These are phyloP conservation scores for Phaseolus lunatus DNA, from an alignment of 306 rosid species.

Conservation along the genomic window DNA sequence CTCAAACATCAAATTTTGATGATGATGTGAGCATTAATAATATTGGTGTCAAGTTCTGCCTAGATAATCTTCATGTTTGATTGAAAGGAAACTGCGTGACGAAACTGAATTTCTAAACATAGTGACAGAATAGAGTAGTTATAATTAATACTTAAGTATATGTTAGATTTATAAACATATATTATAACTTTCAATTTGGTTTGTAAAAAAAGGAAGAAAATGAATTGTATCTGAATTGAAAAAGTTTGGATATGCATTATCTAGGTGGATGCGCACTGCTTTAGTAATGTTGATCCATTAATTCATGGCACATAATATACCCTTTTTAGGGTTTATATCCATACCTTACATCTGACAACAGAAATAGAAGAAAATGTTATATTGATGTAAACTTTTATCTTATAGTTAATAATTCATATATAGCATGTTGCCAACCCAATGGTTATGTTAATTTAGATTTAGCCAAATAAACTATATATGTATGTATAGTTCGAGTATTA, in stretches of 20 bases:
- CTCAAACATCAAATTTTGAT: neutral
- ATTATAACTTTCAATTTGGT: constrained; percentile 9
- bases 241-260: neutral
- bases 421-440: no score
- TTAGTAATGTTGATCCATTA: neutral
- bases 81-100: constrained; percentile 34
- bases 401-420: no score
- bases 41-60: constrained; percentile 29
- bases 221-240: neutral
- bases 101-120: neutral
- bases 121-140: neutral
- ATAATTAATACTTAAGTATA: neutral
- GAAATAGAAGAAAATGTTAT: no score
- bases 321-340: neutral
- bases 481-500: no score
- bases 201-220: neutral
- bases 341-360: no score
- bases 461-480: no score
- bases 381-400: no score
- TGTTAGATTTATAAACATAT: neutral
- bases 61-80: constrained; percentile 17
- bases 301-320: neutral
- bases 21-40: neutral
- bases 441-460: no score
- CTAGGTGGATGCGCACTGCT: neutral